These are phyloP conservation scores for Quillaja saponaria DNA, from an alignment of 306 rosid genomes.

Conservation along the genomic window DNA sequence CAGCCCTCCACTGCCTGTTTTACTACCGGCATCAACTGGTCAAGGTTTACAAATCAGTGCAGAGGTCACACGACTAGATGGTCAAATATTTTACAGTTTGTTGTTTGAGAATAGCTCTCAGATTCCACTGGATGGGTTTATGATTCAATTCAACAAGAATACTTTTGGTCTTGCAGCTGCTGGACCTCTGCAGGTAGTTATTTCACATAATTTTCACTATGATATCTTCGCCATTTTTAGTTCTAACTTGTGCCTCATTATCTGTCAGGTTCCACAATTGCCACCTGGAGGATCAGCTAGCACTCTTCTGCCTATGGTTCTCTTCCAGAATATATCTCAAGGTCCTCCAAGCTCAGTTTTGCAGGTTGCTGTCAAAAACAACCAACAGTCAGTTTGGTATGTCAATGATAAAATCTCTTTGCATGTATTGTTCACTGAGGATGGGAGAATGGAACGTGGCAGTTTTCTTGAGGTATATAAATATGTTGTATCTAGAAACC, in stretches of 20 bases:
- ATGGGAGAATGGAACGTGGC: slow-evolving; percentile 95
- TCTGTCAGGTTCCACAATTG: slow-evolving; percentile 70
- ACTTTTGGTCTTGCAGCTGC: slow-evolving; percentile 94
- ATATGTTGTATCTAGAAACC: background rate
- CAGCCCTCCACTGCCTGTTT: slow-evolving; percentile 84
- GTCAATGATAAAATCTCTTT: slow-evolving; percentile 73
- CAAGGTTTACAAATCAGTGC: slow-evolving; percentile 99
- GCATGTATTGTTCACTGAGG: slow-evolving; percentile 81
- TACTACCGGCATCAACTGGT: slow-evolving; percentile 79
- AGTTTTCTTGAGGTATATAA: slow-evolving; percentile 80
- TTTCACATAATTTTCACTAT: slow-evolving; percentile 12
- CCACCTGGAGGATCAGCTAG: slow-evolving; percentile 73
- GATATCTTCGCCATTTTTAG: slow-evolving; percentile 18
- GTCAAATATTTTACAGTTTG: slow-evolving; percentile 80
- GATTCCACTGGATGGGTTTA: slow-evolving; percentile 83
- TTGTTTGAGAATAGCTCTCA: slow-evolving; percentile 84
- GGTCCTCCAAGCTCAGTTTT: slow-evolving; percentile 91
- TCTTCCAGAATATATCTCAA: slow-evolving; percentile 91
- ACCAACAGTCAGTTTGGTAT: slow-evolving; percentile 95
- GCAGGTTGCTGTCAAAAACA: slow-evolving; percentile 91
- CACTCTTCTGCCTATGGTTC: slow-evolving; percentile 87
- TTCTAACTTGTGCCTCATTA: slow-evolving; percentile 26
- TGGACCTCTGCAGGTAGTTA: slow-evolving; percentile 80
- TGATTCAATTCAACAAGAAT: slow-evolving; percentile 98
- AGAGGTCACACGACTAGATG: slow-evolving; percentile 70